Evolutionary conservation across 768 basidiomycete genomes (phyloP).

Genomic region (Postia placenta): DNA sequence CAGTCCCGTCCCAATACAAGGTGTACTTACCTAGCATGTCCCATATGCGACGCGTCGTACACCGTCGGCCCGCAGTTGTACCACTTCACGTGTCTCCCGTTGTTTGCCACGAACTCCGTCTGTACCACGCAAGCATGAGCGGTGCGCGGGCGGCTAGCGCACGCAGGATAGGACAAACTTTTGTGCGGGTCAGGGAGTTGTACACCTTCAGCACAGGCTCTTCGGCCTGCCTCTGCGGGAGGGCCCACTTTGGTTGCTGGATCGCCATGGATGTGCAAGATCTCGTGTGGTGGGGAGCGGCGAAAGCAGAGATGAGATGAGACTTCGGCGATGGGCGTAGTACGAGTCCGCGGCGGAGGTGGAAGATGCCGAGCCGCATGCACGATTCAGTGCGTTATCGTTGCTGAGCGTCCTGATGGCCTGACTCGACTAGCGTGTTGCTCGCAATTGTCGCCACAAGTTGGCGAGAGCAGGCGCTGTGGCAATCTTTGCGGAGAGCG

Average conservation of each 20-base stretch:
- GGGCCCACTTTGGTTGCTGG: constrained; percentile 47
- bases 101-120: constrained; percentile 71
- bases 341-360: background rate
- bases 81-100: constrained; percentile 84
- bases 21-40: constrained; percentile 81
- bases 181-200: constrained; percentile 88
- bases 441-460: no score
- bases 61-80: constrained; percentile 99
- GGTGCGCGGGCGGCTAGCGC: background rate
- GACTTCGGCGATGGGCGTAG: background rate
- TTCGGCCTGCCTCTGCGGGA: constrained; percentile 36
- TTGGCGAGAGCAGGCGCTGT: no score
- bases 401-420: no score
- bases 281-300: background rate
- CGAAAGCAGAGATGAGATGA: no score
- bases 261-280: constrained; percentile 1
- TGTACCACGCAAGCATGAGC: constrained; percentile 23
- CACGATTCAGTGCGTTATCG: no score
- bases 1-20: background rate
- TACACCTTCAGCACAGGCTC: constrained; percentile 78
- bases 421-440: no score
- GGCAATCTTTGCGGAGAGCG: no score
- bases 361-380: background rate
- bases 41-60: constrained; percentile 98
- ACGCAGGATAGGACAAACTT: constrained; percentile 42